Base-by-base conservation (phyloP, 1,139 yeast genomes). In the Hyphopichia fennica region DNA sequence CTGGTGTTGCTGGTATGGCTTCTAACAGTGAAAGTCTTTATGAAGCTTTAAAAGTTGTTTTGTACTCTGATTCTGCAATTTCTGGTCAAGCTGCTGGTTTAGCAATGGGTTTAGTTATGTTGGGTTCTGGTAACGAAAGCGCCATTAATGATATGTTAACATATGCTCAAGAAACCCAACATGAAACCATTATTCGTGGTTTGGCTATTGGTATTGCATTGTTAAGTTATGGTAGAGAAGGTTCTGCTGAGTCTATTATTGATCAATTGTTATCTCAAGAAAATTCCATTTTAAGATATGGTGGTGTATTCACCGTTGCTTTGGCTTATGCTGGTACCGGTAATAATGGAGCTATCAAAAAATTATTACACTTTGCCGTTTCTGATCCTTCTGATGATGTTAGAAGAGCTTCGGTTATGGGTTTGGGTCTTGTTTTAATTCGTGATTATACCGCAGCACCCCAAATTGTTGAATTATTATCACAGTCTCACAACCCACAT, bases 271-370 rank as follows among this genome's bases (percentile, higher is more conserved):
- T 89, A 57, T 69, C 67, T 9, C 93, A 85, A 59, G 96, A 89
- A 60, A 87, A 84, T 51, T 79, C 96, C 8, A 82, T 87, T 45
- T 77, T 95, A 52, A 85, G 99, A 67, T 93, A 91, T 62, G 99
- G 99, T 65, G 98, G 96, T 61, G 95, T 93, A 36, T 90, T 83
- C 63, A 84, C 97, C 4, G 80, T 93, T 56, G 98, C 97, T 1
- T 76, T 95, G 55, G 98, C 99, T 1, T 95, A 90, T 64, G 96
- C 95, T 42, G 99, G 99, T 47, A 93, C 99, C 13, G 96, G 96
- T 30, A 84, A 87, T 65, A 90, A 90, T 63, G 70, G 71, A 44
- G 97, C 98, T 4, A 87, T 93, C 54, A 84, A 89, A 67, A 82
- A 84, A 54, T 72, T 93, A 54, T 76, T 93, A 53, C 99, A 93